Evolutionary conservation across 139 green algal genomes (phyloP), one percentile per base, ranked within the genome.

Genomic region (Marvania coccoides): DNA sequence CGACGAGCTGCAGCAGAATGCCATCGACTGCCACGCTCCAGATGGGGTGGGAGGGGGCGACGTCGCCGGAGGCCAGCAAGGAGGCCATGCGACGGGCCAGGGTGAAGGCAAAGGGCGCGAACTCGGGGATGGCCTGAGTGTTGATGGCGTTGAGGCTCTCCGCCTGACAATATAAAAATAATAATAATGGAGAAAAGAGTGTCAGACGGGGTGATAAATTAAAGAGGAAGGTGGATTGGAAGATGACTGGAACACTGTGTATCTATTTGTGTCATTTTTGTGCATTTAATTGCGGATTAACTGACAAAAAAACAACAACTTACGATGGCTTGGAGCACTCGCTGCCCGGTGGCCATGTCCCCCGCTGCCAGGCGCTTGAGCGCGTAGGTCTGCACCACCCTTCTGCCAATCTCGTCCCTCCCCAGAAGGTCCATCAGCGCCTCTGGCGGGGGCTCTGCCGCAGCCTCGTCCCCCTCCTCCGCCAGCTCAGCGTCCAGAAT

Each of bases 21-120:
- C 61, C 46, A 46, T 91, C 85, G 39, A 91, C 77, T 1, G 75
- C 77, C 19, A 77, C 48, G 29, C 53, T 30, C 85, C 85, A 91
- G 10, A 91, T 38, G 1, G 19, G 15, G 35, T 57, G 13, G 23
- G 15, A 9, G 37, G 33, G 13, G 28, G 38, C n/a, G 7, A 66
- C 40, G 33, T 9, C 37, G 19, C 30, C 38, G n/a, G 26, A 28
- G 28, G 55, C 54, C 23, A 62, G 28, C 42, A 78, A 47, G 9
- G 30, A 15, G 2, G 69, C 58, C 48, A 84, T 26, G 31, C 64
- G 48, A 19, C 64, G 47, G 1, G 81, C 82, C 23, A 89, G 71
- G 1, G 71, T 79, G 73, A 63, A 76, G 0, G 75, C 81, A 79
- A 89, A 89, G 3, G 83, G 69, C 2, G 73, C 69, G 56, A 75